Conservation (phyloP, 164 flowering plant genomes). For the Malania oleifera region DNA sequence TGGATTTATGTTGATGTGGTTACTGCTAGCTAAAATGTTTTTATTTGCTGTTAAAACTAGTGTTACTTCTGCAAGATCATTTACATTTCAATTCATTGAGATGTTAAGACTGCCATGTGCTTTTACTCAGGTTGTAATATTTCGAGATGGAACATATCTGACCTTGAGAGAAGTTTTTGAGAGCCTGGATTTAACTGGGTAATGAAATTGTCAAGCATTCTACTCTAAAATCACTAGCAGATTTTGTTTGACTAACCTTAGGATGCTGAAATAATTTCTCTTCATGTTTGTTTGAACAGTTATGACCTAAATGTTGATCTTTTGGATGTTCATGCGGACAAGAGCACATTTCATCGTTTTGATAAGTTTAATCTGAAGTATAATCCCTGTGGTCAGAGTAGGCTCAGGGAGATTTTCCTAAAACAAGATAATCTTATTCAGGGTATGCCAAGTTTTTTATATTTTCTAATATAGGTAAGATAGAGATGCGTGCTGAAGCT, state of each 20-base stretch:
- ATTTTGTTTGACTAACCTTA: neutral
- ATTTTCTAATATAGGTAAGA: neutral
- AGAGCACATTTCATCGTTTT: slow-evolving; percentile 99
- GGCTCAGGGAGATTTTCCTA: slow-evolving; percentile 96
- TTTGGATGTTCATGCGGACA: slow-evolving; percentile 98
- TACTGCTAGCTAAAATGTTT: no score
- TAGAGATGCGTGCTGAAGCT: neutral
- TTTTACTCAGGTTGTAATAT: slow-evolving; percentile 80
- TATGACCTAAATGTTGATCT: slow-evolving; percentile 98
- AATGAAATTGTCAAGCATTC: slow-evolving; percentile 1
- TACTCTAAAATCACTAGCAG: neutral
- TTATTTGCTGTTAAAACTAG: neutral
- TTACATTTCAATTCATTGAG: slow-evolving; percentile 2
- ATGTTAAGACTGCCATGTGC: neutral
- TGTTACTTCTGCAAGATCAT: neutral
- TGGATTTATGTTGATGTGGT: no score
- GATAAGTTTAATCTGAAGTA: slow-evolving; percentile 99
- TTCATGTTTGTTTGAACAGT: slow-evolving; percentile 37
- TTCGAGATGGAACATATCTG: slow-evolving; percentile 94
- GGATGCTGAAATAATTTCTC: neutral
- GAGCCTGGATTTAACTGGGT: slow-evolving; percentile 98
- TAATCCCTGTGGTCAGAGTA: slow-evolving; percentile 99
- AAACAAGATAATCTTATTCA: slow-evolving; percentile 99
- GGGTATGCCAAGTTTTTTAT: slow-evolving; percentile 35
- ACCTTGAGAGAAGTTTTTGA: slow-evolving; percentile 94